Base-by-base conservation (phyloP, 208 protist species). In the Crithidia fasciculata region DNA sequence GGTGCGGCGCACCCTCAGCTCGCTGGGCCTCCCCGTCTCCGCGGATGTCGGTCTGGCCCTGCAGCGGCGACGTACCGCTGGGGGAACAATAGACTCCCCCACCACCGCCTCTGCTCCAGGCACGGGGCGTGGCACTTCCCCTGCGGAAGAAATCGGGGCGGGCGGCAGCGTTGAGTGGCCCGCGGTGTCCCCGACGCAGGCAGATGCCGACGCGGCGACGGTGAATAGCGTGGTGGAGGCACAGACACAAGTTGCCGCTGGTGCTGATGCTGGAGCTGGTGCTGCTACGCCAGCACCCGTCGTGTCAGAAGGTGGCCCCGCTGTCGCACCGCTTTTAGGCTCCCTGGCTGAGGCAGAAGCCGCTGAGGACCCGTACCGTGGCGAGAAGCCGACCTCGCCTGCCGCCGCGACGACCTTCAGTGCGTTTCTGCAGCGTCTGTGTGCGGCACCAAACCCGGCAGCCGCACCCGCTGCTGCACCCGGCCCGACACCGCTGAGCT, bases 391-490 rank as follows among this genome's bases (percentile, higher is more conserved):
- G 40, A 49, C 16, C 37, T 67, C 74, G 12, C 74, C 74, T 19
- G 37, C 5, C n/a, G 64, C 71, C 7, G 55, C 43, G 59, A 39
- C 43, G 1, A 64, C 74, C 55, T 80, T 80, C 39, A 57, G 45
- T n/a, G 19, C 28, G 19, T 80, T 80, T 56, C 40, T 80, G 40
- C 69, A 69, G 61, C 74, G 19, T 10, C 16, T 80, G 43, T 66
- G 58, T 10, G n/a, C 69, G 39, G 40, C 16, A 0, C 28, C 65
- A 3, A 18, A n/a, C 7, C 19, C 65, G 19, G 16, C 45, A 28
- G 19, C 13, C n/a, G 10, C 43, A 0, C 28, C 28, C 28, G 28
- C 28, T 28, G 28, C 28, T 28, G 65, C 12, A 4, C n/a, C 52
- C 9, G 41, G 39, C 36, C 19, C 52, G 7, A 44, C 50, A 28